Conservation (phyloP, 1,284 basidiomycete genomes). For the Chiua sp. region DNA sequence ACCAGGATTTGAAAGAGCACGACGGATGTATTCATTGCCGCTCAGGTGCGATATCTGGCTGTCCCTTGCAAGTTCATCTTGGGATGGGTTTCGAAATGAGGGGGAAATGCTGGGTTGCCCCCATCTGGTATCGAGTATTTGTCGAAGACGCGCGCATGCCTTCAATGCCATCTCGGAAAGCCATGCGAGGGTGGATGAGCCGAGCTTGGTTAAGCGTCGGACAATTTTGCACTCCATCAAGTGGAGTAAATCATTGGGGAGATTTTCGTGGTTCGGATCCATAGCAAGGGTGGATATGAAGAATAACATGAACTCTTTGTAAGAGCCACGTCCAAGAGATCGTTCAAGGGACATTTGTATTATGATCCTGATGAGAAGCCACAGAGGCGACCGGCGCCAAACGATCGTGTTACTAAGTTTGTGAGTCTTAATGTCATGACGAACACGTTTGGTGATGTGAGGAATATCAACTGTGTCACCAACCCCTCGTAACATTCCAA, state of each 20-base stretch:
- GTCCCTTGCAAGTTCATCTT: conserved; percentile 31
- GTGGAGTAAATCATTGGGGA: conserved; percentile 38
- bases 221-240: conserved; percentile 35
- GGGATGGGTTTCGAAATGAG: conserved; percentile 28
- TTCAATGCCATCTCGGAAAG: conserved; percentile 7
- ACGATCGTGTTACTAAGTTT: too few species aligned
- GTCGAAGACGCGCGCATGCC: background rate
- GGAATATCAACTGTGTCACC: conserved; percentile 23
- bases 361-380: too few species aligned
- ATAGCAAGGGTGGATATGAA: conserved; percentile 4
- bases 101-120: background rate
- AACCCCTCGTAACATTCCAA: conserved; percentile 36
- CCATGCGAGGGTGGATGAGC: conserved; percentile 3
- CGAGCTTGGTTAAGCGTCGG: conserved; percentile 42
- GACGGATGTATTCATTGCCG: background rate
- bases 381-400: conserved; percentile 39
- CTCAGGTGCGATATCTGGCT: conserved; percentile 10
- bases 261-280: conserved; percentile 12
- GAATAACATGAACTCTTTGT: too few species aligned
- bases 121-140: conserved; percentile 7
- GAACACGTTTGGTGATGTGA: conserved; percentile 37
- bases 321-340: too few species aligned
- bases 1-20: conserved; percentile 5
- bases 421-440: conserved; percentile 18
- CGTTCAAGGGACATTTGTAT: too few species aligned